Percentiles rank a stretch among this genome's conserved stretches.
These are phyloP conservation scores for Emiliania huxleyi DNA, from an alignment of 78 protist genomes.

Conservation along the genomic window DNA sequence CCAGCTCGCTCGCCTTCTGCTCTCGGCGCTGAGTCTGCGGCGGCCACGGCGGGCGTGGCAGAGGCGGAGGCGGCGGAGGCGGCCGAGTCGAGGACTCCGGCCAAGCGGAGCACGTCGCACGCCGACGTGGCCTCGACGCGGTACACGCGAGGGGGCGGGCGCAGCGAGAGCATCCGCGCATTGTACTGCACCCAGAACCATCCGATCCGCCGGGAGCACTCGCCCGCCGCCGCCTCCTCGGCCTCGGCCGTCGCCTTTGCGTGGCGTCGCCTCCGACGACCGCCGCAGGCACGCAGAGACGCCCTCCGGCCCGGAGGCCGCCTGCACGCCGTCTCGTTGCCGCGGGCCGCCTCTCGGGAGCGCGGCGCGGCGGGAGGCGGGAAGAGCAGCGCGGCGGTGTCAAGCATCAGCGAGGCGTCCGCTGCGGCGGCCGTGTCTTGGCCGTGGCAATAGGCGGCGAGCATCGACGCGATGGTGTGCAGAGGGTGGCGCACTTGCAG, in stretches of 20 bases:
- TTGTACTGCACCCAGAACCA: background rate
- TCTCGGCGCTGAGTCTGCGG: no score
- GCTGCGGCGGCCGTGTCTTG: background rate
- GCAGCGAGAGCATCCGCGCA: background rate
- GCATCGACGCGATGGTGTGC: background rate
- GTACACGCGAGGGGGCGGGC: background rate
- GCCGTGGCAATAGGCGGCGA: background rate
- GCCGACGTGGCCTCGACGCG: background rate
- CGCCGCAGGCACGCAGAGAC: no score
- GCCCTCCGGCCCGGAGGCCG: background rate
- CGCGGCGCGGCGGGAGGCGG: background rate
- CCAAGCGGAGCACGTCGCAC: background rate
- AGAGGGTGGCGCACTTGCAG: background rate
- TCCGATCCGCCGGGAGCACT: background rate
- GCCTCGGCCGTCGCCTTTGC: background rate
- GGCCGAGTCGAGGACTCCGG: background rate
- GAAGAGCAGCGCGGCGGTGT: background rate
- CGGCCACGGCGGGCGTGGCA: no score
- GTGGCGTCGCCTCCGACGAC: background rate
- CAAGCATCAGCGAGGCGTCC: background rate
- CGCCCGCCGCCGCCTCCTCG: background rate
- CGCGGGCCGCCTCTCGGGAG: background rate
- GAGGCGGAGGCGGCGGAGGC: no score
- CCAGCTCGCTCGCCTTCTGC: no score
- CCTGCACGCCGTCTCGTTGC: background rate